Conservation (phyloP, 352 stramenopile genomes). For the Phytophthora cajani region DNA sequence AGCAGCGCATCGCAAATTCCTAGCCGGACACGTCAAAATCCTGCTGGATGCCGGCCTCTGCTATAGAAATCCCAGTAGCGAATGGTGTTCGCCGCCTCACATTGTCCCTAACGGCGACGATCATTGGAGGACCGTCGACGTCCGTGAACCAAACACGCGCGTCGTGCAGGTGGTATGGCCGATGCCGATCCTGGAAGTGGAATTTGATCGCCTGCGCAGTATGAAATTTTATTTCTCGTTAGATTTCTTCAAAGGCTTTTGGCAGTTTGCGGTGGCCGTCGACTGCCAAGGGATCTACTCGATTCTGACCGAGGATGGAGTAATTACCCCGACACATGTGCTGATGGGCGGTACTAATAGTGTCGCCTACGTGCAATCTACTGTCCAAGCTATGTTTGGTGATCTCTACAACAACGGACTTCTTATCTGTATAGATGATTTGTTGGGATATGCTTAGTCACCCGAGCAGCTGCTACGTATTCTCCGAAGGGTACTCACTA, state of each 20-base stretch:
- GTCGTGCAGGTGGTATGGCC: not conserved
- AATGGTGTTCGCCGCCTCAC: not conserved
- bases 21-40: not conserved
- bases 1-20: not conserved
- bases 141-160: not conserved
- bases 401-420: not conserved
- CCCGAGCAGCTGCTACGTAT: no score
- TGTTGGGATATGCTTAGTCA: no score
- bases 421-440: no score
- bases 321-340: slow-evolving; percentile 16
- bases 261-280: slow-evolving; percentile 17
- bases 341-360: slow-evolving; percentile 21
- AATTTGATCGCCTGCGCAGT: not conserved
- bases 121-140: not conserved
- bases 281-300: slow-evolving; percentile 20
- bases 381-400: slow-evolving; percentile 20
- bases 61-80: not conserved
- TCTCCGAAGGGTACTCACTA: no score
- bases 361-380: slow-evolving; percentile 19
- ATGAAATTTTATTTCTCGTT: not conserved
- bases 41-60: not conserved
- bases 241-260: slow-evolving; percentile 26
- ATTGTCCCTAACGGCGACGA: not conserved
- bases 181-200: not conserved
- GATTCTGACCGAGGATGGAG: slow-evolving; percentile 21